A percentile compares a stretch with the other conserved stretches of the same genome.
These are phyloP conservation scores for Cystofilobasidium macerans DNA, from an alignment of 768 basidiomycete genomes.

Conservation along the genomic window DNA sequence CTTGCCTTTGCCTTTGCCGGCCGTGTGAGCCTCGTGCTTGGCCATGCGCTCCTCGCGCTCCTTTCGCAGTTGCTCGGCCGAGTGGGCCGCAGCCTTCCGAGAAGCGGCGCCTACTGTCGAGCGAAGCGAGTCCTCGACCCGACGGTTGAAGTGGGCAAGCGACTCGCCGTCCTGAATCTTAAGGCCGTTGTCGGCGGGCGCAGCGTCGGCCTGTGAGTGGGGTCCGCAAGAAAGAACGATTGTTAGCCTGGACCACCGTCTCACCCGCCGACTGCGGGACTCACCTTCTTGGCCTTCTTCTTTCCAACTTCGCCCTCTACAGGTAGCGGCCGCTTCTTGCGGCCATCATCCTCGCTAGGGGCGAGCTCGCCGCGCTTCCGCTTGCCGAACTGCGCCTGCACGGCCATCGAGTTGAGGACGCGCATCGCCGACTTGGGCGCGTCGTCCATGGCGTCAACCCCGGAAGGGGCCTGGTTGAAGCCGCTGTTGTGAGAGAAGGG, in stretches of 20 bases:
- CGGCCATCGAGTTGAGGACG: slow-evolving; percentile 15
- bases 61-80: slow-evolving; percentile 4
- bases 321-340: too few species aligned
- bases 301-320: too few species aligned
- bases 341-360: not conserved
- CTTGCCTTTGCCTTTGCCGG: not conserved
- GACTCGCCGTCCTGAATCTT: slow-evolving; percentile 21
- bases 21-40: slow-evolving; percentile 22
- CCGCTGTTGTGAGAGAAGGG: not conserved
- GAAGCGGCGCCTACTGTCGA: slow-evolving; percentile 18
- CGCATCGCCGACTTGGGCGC: slow-evolving; percentile 22
- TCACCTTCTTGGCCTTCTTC: slow-evolving; percentile 7
- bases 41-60: slow-evolving; percentile 20
- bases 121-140: slow-evolving; percentile 26
- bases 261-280: not conserved
- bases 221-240: not conserved
- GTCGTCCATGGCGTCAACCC: slow-evolving; percentile 5
- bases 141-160: slow-evolving; percentile 24
- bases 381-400: slow-evolving; percentile 20
- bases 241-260: not conserved
- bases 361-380: slow-evolving; percentile 15
- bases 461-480: not conserved
- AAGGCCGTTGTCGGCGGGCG: slow-evolving; percentile 11
- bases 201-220: not conserved
- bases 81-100: slow-evolving; percentile 8